Base-by-base conservation (phyloP, 371 early-diverging fungal species). In the Mucor piriformis region DNA sequence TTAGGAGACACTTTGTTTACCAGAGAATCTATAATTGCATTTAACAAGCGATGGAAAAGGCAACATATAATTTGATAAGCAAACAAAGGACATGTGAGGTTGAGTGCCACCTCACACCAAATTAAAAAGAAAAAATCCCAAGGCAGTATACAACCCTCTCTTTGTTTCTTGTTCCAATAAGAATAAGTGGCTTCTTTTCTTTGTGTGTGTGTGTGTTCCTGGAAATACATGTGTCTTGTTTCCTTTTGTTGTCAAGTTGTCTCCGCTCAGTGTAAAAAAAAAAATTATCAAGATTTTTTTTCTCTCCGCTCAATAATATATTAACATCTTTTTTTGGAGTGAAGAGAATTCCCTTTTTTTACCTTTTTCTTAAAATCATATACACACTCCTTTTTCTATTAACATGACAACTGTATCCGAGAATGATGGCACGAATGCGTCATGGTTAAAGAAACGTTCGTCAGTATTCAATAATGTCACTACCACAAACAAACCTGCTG, bases 41-140 rank as follows among this genome's bases (percentile, higher is more conserved):
- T n/a, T 29, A 29, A 29, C 4, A 8, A 29, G 0, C 4, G 4
- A 29, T 29, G 29, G 8, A 29, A 29, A 90, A 73, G 18, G 87
- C 88, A 27, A 86, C 88, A 1, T 29, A 11, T 15, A 37, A 15
- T 37, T 37, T 11, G 85, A 84, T 6, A 82, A 47, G 13, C 70
- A 59, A 1, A 42, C 18, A 16, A 40, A 6, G 29, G 27, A 42
- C 42, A 54, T 32, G 54, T 40, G 42, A 54, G 40, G 18, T 24
- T 24, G 12, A 34, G 47, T 47, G 23, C 13, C 47, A 47, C 27
- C 47, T 27, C 47, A 47, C 27, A 47, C 47, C 47, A 24, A 47
- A 47, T 0, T 7, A 20, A 43, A 16, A 43, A 16, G 20, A 16
- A 43, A 16, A 43, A n/a, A 46, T 2, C 4, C 5, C 13, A 46